Conservation (phyloP, 768 basidiomycete species). For the Cystofilobasidium capitatum region DNA sequence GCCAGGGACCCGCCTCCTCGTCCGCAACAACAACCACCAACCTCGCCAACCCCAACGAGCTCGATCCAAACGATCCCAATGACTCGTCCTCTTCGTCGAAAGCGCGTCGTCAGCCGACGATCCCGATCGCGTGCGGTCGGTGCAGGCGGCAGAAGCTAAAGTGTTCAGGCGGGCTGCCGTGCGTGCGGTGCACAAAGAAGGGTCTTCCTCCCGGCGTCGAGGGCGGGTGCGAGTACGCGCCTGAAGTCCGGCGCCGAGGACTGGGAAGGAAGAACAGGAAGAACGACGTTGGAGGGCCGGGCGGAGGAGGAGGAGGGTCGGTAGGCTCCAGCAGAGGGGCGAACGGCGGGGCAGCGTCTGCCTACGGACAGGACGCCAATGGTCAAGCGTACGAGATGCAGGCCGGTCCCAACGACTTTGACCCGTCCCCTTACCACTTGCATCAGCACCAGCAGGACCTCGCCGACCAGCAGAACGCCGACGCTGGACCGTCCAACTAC, state of each 20-base stretch:
- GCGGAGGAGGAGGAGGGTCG: no score
- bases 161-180: background rate
- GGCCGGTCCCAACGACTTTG: no score
- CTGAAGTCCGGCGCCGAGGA: background rate
- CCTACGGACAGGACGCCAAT: no score
- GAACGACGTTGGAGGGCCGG: no score
- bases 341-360: no score
- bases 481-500: no score
- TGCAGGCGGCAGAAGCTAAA: background rate
- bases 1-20: background rate
- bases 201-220: background rate
- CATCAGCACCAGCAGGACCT: no score
- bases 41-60: background rate
- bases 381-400: no score
- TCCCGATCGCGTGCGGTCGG: background rate
- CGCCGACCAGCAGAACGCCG: no score
- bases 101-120: background rate
- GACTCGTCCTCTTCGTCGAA: background rate
- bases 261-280: background rate
- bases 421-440: no score
- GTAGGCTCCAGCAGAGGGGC: no score
- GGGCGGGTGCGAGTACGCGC: conserved; percentile 1
- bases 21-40: background rate
- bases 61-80: background rate
- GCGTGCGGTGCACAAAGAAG: background rate